Evolutionary conservation across 768 basidiomycete species (phyloP).

Genomic region (Clavulina sp.): DNA sequence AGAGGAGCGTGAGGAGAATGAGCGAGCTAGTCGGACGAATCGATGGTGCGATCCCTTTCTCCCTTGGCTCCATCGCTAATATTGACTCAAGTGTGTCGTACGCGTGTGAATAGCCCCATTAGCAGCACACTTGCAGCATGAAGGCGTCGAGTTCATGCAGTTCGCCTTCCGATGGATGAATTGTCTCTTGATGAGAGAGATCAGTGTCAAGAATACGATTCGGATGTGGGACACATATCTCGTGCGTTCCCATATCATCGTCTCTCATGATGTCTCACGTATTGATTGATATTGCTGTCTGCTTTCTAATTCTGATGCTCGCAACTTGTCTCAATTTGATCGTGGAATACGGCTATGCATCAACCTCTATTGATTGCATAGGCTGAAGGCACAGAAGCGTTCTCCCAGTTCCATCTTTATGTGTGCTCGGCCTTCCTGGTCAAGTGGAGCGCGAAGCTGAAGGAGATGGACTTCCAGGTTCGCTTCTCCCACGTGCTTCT

Average conservation of each 20-base stretch:
- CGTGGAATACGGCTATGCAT: not conserved
- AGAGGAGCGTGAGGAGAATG: slow-evolving; percentile 85
- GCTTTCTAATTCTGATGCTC: not conserved
- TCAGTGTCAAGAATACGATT: slow-evolving; percentile 90
- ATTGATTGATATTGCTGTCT: not conserved
- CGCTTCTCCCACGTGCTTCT: slow-evolving; percentile 12
- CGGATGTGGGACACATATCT: slow-evolving; percentile 99
- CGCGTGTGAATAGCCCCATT: slow-evolving; percentile 48
- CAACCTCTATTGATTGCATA: slow-evolving; percentile 18
- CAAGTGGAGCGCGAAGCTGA: slow-evolving; percentile 83
- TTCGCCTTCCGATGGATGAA: slow-evolving; percentile 99
- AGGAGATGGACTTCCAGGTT: slow-evolving; percentile 97
- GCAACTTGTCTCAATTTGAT: not conserved
- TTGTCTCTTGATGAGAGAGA: slow-evolving; percentile 93
- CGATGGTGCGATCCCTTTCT: slow-evolving; percentile 38
- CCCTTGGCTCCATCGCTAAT: not conserved
- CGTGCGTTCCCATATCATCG: slow-evolving; percentile 37
- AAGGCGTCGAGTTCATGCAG: slow-evolving; percentile 98
- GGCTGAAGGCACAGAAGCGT: slow-evolving; percentile 96
- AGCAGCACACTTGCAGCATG: slow-evolving; percentile 65
- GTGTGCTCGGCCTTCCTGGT: slow-evolving; percentile 96
- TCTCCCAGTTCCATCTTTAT: slow-evolving; percentile 96
- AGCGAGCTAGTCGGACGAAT: slow-evolving; percentile 81
- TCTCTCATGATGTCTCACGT: not conserved
- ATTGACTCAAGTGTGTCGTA: not conserved